A percentile compares a stretch with the other conserved stretches of the same genome.
phyloP scores from a whole-genome alignment of 2,329 filamentous ascomycete genomes.

The Chaetomium sp. region DNA sequence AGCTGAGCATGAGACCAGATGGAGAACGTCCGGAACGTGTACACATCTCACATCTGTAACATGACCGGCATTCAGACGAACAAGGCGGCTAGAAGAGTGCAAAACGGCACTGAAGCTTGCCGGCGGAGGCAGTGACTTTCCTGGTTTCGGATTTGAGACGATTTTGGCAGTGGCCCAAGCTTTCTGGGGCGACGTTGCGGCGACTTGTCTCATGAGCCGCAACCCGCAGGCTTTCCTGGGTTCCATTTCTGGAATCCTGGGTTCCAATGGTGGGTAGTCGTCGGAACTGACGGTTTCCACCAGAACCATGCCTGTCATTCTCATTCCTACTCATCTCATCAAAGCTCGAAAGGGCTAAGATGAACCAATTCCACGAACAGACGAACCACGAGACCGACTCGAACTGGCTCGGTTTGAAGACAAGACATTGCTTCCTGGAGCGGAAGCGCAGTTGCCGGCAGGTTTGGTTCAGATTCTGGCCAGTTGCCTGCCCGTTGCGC shows the following conservation, averaged over 20 bases:
- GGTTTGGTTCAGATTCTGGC: slow-evolving; percentile 2
- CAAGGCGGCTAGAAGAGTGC: slow-evolving; percentile 19
- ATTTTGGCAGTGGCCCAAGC: slow-evolving; percentile 9
- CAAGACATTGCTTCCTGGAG: slow-evolving; percentile 7
- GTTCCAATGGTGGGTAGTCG: not conserved
- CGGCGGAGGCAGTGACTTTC: slow-evolving; percentile 25
- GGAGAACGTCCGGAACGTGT: slow-evolving; percentile 32
- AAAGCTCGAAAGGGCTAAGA: slow-evolving; percentile 2
- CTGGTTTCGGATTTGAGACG: slow-evolving; percentile 33
- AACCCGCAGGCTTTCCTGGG: slow-evolving; percentile 6
- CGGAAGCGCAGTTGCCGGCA: slow-evolving; percentile 26
- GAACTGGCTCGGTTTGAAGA: not conserved
- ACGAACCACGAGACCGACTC: slow-evolving; percentile 14
- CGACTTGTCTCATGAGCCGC: slow-evolving; percentile 4
- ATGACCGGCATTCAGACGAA: slow-evolving; percentile 27
- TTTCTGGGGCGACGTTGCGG: not conserved
- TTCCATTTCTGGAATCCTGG: too few species aligned
- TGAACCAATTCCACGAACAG: not conserved
- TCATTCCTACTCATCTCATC: not conserved
- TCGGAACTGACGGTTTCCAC: slow-evolving; percentile 18
- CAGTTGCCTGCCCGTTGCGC: slow-evolving; percentile 11
- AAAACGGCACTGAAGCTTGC: slow-evolving; percentile 34
- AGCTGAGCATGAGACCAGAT: slow-evolving; percentile 23
- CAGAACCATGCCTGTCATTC: not conserved
- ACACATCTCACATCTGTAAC: too few species aligned